These are phyloP conservation scores for Malassezia slooffiae DNA, from an alignment of 1,284 basidiomycete genomes.

Conservation along the genomic window DNA sequence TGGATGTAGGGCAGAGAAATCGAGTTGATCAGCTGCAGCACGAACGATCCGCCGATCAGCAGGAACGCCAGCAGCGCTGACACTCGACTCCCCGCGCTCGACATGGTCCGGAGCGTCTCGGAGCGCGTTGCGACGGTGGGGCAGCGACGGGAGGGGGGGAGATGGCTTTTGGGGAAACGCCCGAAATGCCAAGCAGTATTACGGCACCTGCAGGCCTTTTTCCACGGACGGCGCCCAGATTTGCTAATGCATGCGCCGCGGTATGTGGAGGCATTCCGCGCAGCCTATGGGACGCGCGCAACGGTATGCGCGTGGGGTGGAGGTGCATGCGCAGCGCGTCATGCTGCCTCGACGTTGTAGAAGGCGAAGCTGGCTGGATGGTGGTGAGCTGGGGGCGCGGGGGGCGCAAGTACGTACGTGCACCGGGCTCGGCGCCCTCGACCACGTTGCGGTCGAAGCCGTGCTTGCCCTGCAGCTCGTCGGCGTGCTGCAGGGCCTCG, in stretches of 20 bases:
- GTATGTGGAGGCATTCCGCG: no score
- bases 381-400: neutral
- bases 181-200: no score
- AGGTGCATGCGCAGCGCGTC: no score
- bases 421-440: constrained; percentile 74
- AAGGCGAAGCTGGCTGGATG: constrained; percentile 17
- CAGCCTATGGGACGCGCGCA: no score
- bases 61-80: constrained; percentile 19
- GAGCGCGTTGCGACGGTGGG: neutral
- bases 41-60: constrained; percentile 29
- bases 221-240: no score
- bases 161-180: no score
- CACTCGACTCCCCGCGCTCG: no score
- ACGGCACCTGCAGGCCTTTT: no score
- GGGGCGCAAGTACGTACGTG: constrained; percentile 13
- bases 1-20: constrained; percentile 31
- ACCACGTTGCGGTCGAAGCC: constrained; percentile 61
- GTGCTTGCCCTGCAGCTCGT: constrained; percentile 52
- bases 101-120: neutral
- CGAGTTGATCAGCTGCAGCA: constrained; percentile 29
- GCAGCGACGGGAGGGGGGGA: neutral
- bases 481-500: constrained; percentile 52
- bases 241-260: no score
- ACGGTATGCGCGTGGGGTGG: no score
- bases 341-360: constrained; percentile 22